Base-by-base conservation (phyloP, 768 basidiomycete species). In the Rhizopogon salebrosus region DNA sequence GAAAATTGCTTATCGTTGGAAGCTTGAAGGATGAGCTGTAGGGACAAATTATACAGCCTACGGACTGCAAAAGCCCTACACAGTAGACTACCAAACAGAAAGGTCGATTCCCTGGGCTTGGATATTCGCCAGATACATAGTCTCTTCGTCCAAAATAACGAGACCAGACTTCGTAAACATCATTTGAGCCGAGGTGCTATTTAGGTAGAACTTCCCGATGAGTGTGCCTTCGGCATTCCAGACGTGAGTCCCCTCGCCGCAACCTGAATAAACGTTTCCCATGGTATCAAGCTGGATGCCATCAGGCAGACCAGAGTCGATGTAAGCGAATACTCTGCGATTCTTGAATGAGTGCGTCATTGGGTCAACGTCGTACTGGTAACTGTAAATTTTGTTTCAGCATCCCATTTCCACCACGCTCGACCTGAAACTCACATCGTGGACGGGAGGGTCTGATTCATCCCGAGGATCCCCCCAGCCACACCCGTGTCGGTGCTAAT, bases 201-300 rank as follows among this genome's bases (percentile, higher is more conserved):
- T 53, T 11, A 79, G 59, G 70, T 82, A 85, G 65, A 85, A 80
- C 61, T 86, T 85, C 13, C 84, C 84, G 1, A 85, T 64, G 3
- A 85, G 70, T 3, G 72, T 75, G 1, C 84, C 83, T 24, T 73
- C 62, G 10, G 63, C 48, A 57, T 75, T 73, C 75, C 79, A 80
- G 8, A 84, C 52, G n/a, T 53, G 1, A 20, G 31, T 38, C 35
- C 85, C 85, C 55, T 87, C 85, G 22, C 79, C 83, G 51, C 77
- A 78, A 1, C 80, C 80, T 3, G 80, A 67, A 61, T 83, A 87
- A 0, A 88, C 78, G 55, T 87, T 86, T 0, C 84, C 84, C 0
- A 73, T 61, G 2, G 70, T 66, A 57, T 88, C 86, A 4, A 83
- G 70, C 57, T 82, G 79, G 9, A 86, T 62, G 7, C 85, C 84